Percentiles rank a stretch among this genome's conserved stretches.
These are phyloP conservation scores for Tetragonia tetragonoides DNA, from an alignment of 148 eudicot species.

Conservation along the genomic window DNA sequence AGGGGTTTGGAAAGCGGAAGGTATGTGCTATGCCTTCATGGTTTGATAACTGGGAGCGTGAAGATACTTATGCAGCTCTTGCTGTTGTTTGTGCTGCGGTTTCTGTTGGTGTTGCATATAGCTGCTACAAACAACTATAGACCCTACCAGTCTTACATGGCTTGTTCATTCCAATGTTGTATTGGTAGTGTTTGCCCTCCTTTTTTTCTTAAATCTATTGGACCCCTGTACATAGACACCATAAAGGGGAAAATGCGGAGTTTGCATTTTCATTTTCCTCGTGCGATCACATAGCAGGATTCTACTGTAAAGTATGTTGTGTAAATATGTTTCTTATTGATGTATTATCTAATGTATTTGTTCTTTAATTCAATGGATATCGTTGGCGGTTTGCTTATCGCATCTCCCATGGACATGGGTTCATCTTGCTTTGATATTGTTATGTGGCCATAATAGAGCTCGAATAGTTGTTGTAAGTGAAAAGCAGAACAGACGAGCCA, in stretches of 20 bases:
- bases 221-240: slow-evolving; percentile 28
- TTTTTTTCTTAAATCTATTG: neutral
- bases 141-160: neutral
- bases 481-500: too few species aligned
- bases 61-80: slow-evolving; percentile 85
- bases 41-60: slow-evolving; percentile 90
- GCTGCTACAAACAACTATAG: slow-evolving; percentile 61
- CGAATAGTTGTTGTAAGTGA: too few species aligned
- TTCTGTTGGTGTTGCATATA: slow-evolving; percentile 71
- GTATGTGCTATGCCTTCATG: slow-evolving; percentile 76
- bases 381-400: neutral
- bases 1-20: slow-evolving; percentile 44
- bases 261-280: slow-evolving; percentile 15
- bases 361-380: neutral
- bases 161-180: slow-evolving; percentile 16
- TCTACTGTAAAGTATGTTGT: slow-evolving; percentile 23
- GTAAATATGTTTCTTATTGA: slow-evolving; percentile 26
- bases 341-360: slow-evolving; percentile 5
- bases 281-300: slow-evolving; percentile 13
- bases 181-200: slow-evolving; percentile 4
- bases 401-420: neutral
- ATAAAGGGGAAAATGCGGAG: slow-evolving; percentile 19
- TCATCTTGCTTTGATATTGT: neutral
- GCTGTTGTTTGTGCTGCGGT: slow-evolving; percentile 70
- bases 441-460: neutral